These are phyloP conservation scores for Plasmodium malariae DNA, from an alignment of 169 alveolate genomes.

Conservation along the genomic window DNA sequence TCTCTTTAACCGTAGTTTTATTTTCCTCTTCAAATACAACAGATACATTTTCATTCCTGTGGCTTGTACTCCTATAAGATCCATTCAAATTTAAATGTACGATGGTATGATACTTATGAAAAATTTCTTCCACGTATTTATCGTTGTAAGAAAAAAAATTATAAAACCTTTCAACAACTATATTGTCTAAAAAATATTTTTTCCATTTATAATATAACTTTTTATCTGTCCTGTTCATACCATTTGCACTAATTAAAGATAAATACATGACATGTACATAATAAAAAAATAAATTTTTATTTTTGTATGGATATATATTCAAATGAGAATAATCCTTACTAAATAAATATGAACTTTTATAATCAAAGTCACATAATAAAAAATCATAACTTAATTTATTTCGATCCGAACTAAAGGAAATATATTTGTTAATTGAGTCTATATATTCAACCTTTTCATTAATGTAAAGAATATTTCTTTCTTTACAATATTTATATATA, in stretches of 20 bases:
- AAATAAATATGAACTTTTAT: conserved; percentile 34
- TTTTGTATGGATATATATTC: conserved; percentile 45
- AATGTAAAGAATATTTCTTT: conserved; percentile 70
- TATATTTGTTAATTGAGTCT: conserved; percentile 22
- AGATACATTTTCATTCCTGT: no score
- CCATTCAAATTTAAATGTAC: no score
- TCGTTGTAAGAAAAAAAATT: conserved; percentile 63
- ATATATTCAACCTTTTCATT: conserved; percentile 35
- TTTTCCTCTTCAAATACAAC: no score
- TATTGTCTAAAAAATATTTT: conserved; percentile 7
- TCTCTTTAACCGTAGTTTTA: no score
- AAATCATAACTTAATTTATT: conserved; percentile 67
- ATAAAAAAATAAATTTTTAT: conserved; percentile 72
- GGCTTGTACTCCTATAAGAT: no score
- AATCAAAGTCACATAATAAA: conserved; percentile 70
- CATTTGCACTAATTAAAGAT: conserved; percentile 30
- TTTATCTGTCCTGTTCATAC: background rate
- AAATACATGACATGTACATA: conserved; percentile 60
- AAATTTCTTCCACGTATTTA: conserved; percentile 61
- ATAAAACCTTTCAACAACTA: conserved; percentile 31
- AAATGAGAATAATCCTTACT: conserved; percentile 21
- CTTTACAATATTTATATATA: conserved; percentile 64
- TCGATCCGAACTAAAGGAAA: conserved; percentile 57
- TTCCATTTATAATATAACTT: conserved; percentile 35
- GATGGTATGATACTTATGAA: conserved; percentile 9